Evolutionary conservation across 306 rosid species (phyloP).

Genomic region (Ceratonia siliqua): DNA sequence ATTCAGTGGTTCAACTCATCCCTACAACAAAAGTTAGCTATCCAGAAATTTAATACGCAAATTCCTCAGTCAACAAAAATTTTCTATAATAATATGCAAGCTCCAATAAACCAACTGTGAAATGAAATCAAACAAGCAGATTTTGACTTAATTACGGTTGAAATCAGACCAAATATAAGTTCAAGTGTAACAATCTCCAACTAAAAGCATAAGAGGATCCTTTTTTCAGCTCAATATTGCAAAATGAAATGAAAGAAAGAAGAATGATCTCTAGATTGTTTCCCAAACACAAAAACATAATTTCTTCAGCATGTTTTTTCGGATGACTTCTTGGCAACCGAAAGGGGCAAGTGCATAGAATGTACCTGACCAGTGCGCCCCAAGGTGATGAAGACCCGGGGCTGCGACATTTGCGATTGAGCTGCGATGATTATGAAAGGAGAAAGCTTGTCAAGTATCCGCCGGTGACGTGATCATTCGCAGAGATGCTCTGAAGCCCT

Average conservation of each 20-base stretch:
- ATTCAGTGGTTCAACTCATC: background rate
- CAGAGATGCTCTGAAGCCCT: slow-evolving; percentile 4
- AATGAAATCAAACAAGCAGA: background rate
- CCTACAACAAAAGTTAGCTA: background rate
- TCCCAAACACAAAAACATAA: background rate
- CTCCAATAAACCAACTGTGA: background rate
- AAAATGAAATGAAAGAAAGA: background rate
- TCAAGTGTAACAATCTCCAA: background rate
- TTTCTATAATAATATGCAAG: background rate
- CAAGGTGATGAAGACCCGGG: slow-evolving; percentile 62
- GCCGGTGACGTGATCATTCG: background rate
- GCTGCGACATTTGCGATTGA: slow-evolving; percentile 45
- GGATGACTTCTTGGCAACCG: background rate
- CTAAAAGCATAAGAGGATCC: background rate
- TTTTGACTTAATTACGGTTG: background rate
- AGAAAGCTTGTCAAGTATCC: background rate
- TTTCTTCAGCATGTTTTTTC: background rate
- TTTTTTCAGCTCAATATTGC: background rate
- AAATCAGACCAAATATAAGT: background rate
- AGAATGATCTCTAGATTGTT: background rate
- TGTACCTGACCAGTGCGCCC: slow-evolving; percentile 69
- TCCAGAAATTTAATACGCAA: background rate
- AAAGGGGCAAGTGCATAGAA: background rate
- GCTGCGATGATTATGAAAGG: background rate
- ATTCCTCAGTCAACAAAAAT: background rate